Evolutionary conservation across 106 monocot species (phyloP), one percentile per base, ranked within the genome.

Genomic region (Triglochin maritima): DNA sequence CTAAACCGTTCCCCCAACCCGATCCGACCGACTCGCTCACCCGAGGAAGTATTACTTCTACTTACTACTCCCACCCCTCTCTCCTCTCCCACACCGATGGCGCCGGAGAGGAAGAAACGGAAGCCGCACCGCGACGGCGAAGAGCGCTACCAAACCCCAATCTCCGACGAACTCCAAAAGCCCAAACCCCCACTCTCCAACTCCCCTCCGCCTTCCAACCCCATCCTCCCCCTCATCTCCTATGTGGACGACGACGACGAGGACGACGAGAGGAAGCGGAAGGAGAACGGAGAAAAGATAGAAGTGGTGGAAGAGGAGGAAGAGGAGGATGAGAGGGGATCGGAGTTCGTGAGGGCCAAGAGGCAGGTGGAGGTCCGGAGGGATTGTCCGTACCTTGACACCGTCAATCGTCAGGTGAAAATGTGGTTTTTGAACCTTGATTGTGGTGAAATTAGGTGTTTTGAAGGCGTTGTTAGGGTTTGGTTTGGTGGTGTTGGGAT

Each of bases 331-430:
- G 8, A 9, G 4, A 13, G 42, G 42, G 61, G 0, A 3, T 12
- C 7, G 17, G 59, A 62, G 2, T 65, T 63, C 7, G 69, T 54
- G 7, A 70, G 44, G 62, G 76, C 57, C 74, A 64, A 79, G 73
- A 71, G 96, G 17, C 69, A 81, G 59, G 89, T 99, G 62, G 98
- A 89, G 78, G 46, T 92, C 49, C 76, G 98, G 44, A 79, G 79
- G 57, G 88, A 92, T 47, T 99, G 98, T 75, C 98, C 98, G 54
- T 92, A 99, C 71, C 84, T 99, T 0, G 98, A 99, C 64, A 99
- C 98, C 6, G 98, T 99, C 55, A 99, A 92, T 70, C 84, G 98
- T 10, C 98, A 99, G 81, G 98, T 92, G 50, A 43, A 73, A 7
- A 41, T 41, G 14, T 10, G 4, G 4, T 66, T 17, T 0, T 50